Percentiles rank a stretch among this genome's conserved stretches.
phyloP scores from a whole-genome alignment of 129 eudicot genomes.

The Solidago caesia region DNA sequence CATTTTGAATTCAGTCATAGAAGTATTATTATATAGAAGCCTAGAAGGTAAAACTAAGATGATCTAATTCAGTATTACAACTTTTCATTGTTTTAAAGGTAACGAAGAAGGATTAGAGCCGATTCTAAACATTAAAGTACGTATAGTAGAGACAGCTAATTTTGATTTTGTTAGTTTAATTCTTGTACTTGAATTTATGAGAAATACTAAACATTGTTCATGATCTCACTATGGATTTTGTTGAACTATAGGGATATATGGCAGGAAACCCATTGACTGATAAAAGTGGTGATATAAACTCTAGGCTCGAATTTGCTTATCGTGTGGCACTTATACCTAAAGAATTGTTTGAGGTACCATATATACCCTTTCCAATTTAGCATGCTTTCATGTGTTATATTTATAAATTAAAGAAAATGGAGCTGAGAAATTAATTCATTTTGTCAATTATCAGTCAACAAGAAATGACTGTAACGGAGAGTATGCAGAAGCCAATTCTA shows the following conservation, averaged over 20 bases:
- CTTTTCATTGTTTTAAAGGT: slow-evolving; percentile 13
- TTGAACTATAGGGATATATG: slow-evolving; percentile 20
- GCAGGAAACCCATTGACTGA: slow-evolving; percentile 31
- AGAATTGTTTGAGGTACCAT: slow-evolving; percentile 31
- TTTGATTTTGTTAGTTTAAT: background rate
- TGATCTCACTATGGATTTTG: too few species aligned
- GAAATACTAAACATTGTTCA: too few species aligned
- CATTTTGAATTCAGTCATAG: too few species aligned
- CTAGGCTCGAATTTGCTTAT: slow-evolving; percentile 23
- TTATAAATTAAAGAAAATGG: background rate
- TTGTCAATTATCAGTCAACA: background rate
- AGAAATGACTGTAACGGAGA: slow-evolving; percentile 29
- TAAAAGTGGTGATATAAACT: slow-evolving; percentile 8
- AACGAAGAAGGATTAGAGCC: slow-evolving; percentile 35
- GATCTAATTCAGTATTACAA: background rate
- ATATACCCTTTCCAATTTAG: background rate
- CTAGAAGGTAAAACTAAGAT: background rate
- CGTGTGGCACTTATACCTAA: slow-evolving; percentile 31
- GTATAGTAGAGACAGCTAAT: background rate
- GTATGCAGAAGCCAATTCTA: slow-evolving; percentile 26
- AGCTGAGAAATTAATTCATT: background rate
- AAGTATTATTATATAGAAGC: too few species aligned
- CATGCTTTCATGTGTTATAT: background rate
- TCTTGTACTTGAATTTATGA: background rate
- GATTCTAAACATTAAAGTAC: slow-evolving; percentile 15